A percentile compares a stretch with the other conserved stretches of the same genome.
Evolutionary conservation across 1,284 basidiomycete genomes (phyloP).

Genomic region (Ceratobasidium sp.): DNA sequence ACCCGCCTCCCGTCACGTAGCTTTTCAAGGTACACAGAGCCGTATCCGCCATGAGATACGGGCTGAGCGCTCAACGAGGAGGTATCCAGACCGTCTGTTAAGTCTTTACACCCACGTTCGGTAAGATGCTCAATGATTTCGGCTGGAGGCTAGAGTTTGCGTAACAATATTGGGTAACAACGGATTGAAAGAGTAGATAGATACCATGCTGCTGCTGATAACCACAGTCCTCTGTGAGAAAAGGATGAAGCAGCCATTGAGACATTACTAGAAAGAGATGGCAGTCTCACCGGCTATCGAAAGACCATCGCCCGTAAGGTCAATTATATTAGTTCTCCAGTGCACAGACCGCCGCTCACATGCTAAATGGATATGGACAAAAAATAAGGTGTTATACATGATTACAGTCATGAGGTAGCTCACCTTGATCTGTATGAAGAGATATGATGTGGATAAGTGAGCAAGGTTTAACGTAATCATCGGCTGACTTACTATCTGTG

Average conservation of each 20-base stretch:
- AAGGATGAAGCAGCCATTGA: not conserved
- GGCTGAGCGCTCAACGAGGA: not conserved
- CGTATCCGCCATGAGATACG: not conserved
- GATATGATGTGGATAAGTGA: not conserved
- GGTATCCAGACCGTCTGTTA: not conserved
- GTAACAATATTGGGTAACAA: not conserved
- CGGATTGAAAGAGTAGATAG: not conserved
- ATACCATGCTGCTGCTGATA: not conserved
- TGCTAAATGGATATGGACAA: too few species aligned
- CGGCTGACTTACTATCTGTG: not conserved
- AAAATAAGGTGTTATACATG: too few species aligned
- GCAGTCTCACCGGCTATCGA: too few species aligned
- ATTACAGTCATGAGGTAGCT: not conserved
- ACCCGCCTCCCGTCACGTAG: not conserved
- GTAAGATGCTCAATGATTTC: not conserved
- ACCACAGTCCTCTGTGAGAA: not conserved
- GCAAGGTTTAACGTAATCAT: not conserved
- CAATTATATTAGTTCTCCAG: not conserved
- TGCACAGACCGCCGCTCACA: not conserved
- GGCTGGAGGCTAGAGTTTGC: not conserved
- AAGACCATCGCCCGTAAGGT: too few species aligned
- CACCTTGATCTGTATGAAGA: not conserved
- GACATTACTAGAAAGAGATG: too few species aligned
- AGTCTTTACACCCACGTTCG: slow-evolving; percentile 6
- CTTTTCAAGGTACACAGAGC: not conserved